These are phyloP conservation scores for Rhamnella rubrinervis DNA, from an alignment of 331 rosid genomes.

Conservation along the genomic window DNA sequence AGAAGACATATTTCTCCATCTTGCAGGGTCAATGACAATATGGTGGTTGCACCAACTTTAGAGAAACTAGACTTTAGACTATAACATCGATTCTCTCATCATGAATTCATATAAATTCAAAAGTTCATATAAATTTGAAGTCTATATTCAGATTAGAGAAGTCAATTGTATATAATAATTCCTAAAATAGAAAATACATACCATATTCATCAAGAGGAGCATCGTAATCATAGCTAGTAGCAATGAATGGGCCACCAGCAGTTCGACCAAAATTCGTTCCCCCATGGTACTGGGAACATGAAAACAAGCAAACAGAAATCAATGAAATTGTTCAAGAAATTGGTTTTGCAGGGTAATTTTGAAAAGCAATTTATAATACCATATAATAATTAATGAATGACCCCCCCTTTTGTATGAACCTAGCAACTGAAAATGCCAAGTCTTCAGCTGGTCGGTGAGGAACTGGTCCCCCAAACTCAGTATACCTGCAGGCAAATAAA, in stretches of 20 bases:
- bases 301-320: slow-evolving; percentile 17
- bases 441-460: slow-evolving; percentile 95
- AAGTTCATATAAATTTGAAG: background rate
- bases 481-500: slow-evolving; percentile 54
- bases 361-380: slow-evolving; percentile 47
- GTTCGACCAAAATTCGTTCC: slow-evolving; percentile 99
- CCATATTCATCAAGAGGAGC: slow-evolving; percentile 99
- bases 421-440: slow-evolving; percentile 90
- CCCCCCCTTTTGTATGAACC: slow-evolving; percentile 95
- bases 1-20: too few species aligned
- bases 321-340: slow-evolving; percentile 13
- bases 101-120: too few species aligned
- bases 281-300: slow-evolving; percentile 75
- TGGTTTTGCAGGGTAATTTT: slow-evolving; percentile 3
- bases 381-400: slow-evolving; percentile 87
- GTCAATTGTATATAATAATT: too few species aligned
- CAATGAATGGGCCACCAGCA: slow-evolving; percentile 97
- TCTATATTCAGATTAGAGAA: background rate
- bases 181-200: slow-evolving; percentile 26
- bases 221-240: slow-evolving; percentile 96
- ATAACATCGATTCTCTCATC: too few species aligned
- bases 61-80: too few species aligned
- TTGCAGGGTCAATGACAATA: too few species aligned
- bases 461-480: slow-evolving; percentile 93
- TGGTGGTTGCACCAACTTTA: too few species aligned